Base-by-base conservation (phyloP, 2,329 filamentous ascomycete species). In the Diplocarpon mali region DNA sequence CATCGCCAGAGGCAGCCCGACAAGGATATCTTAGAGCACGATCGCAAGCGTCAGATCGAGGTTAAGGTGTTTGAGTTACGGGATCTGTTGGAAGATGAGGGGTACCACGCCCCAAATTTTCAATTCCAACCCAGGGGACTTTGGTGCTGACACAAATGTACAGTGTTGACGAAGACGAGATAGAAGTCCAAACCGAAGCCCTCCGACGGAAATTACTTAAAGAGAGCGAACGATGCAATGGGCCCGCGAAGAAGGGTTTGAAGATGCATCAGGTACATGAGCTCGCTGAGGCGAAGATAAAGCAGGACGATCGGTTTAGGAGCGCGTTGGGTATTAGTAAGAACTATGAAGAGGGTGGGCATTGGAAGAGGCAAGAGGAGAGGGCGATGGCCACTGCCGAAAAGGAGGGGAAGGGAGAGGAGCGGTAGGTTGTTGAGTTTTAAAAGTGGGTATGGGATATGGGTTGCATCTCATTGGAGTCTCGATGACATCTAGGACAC, bases 221-320 rank as follows among this genome's bases (percentile, higher is more conserved):
- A 16, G 58, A 60, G 28, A 63, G 63, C 31, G 67, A 65, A 60
- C 52, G 63, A 59, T 42, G 62, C 55, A 29, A 62, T 51, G 17
- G 64, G 60, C 42, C 47, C n/a, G 62, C 65, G 45, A 67, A 62
- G 43, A 75, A 70, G 55, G 73, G 76, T 9, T 73, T 96, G 52
- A 98, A 96, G 67, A 73, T 80, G 53, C 88, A 96, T 66, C 87
- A 96, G 66, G 88, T 96, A 15, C 92, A 98, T 68, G 92, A 96
- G 67, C 73, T 95, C 63, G 92, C 92, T 14, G 85, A 92, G 59
- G 92, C 90, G 48, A 98, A 98, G 74, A 90, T 94, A 55, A 83
- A 86, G 63, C 92, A 98, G 72, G 95, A 83, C 64, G 89, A 96
- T 67, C 76, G 85, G 57, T 69, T 98, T 62, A 71, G 90, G 53